Percentiles rank a stretch among this genome's conserved stretches.
Conservation (phyloP, 257 asterid genomes). For the Asclepias syriaca region DNA sequence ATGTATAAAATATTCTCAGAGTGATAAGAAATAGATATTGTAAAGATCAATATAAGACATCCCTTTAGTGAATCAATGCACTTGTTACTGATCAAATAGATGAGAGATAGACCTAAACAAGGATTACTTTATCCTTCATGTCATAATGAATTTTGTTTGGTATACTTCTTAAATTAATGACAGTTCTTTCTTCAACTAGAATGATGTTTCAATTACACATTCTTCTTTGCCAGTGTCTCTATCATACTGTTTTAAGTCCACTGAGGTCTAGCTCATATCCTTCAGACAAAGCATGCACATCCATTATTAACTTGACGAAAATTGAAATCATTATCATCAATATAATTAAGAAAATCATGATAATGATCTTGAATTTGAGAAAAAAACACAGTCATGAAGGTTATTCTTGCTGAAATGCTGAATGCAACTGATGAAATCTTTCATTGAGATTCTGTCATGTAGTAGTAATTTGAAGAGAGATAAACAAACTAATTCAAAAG, state of each 20-base stretch:
- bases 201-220: not conserved
- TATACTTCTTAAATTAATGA: not conserved
- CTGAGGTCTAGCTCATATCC: not conserved
- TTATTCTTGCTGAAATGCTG: not conserved
- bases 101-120: no score
- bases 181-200: not conserved
- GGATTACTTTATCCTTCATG: not conserved
- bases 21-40: not conserved
- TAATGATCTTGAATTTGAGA: not conserved
- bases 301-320: not conserved
- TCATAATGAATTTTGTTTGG: not conserved
- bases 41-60: not conserved
- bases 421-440: not conserved
- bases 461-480: not conserved
- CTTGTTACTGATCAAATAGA: not conserved
- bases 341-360: not conserved
- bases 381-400: not conserved
- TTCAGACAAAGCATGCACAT: not conserved
- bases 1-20: not conserved
- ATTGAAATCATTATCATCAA: not conserved
- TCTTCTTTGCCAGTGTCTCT: not conserved
- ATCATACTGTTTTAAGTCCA: not conserved
- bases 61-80: not conserved
- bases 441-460: not conserved
- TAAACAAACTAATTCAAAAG: conserved; percentile 4